Conservation (phyloP, 2,329 filamentous ascomycete genomes). For the Grosmannia serpens region DNA sequence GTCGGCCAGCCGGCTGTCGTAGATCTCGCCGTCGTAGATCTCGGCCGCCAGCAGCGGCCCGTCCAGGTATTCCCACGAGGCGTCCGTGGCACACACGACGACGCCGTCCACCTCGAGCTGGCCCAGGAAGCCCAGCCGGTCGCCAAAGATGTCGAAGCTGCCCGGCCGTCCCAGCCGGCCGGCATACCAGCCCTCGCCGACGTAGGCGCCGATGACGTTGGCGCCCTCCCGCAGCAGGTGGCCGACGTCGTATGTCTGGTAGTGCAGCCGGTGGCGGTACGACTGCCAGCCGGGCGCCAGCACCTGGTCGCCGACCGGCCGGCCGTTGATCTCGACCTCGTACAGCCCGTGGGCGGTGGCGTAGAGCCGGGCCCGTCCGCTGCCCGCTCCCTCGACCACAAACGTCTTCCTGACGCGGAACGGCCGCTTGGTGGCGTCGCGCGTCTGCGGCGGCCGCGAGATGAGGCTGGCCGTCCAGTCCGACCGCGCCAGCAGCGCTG, state of each 20-base stretch:
- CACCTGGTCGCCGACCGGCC: conserved; percentile 16
- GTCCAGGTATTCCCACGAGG: conserved; percentile 13
- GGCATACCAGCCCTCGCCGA: conserved; percentile 34
- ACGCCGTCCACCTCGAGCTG: conserved; percentile 21
- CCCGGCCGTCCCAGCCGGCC: conserved; percentile 18
- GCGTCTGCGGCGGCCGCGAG: background rate
- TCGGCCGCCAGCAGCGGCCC: conserved; percentile 25
- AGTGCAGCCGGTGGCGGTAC: conserved; percentile 28
- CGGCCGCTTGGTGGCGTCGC: conserved; percentile 3
- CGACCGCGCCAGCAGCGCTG: conserved; percentile 7
- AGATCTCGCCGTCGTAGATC: conserved; percentile 42
- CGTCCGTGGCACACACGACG: background rate
- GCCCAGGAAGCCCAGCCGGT: conserved; percentile 25
- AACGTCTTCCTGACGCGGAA: conserved; percentile 14
- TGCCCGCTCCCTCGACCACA: background rate
- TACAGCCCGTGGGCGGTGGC: conserved; percentile 23
- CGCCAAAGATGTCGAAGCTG: conserved; percentile 25
- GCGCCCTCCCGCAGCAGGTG: conserved; percentile 16
- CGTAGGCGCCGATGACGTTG: conserved; percentile 22
- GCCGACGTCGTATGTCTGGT: conserved; percentile 30
- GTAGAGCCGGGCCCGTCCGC: conserved; percentile 18
- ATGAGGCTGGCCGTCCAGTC: conserved; percentile 9
- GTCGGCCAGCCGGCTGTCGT: conserved; percentile 26
- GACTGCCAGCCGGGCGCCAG: conserved; percentile 29
- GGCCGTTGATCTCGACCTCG: conserved; percentile 23